These are phyloP conservation scores for Nicotiana knightiana DNA, from an alignment of 257 asterid species.

Conservation along the genomic window DNA sequence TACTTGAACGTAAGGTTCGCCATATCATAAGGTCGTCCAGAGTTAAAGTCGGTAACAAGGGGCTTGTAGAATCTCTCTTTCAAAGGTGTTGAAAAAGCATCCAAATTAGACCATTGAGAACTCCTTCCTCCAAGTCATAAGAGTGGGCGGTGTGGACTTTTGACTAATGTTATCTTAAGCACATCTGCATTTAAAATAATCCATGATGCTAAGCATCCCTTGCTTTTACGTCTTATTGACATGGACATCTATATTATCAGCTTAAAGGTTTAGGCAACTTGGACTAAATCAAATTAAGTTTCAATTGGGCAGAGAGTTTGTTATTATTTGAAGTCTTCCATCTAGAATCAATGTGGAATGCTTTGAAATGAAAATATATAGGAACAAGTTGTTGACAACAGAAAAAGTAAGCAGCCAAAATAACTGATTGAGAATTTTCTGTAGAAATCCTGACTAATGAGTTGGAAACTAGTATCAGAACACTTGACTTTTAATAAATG, in stretches of 20 bases:
- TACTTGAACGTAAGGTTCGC: too few relatives aligned
- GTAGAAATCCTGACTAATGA: neutral
- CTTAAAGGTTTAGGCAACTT: neutral
- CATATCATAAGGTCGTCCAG: too few relatives aligned
- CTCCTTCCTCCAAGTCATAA: neutral
- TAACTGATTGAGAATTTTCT: neutral
- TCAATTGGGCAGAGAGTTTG: neutral
- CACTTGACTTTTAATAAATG: slow-evolving; percentile 5
- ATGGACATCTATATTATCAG: neutral
- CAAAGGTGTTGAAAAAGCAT: neutral
- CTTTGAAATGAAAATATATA: neutral
- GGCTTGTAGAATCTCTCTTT: neutral
- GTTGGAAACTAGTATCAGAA: neutral
- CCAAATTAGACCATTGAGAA: neutral
- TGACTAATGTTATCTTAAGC: slow-evolving; percentile 1
- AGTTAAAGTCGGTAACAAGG: neutral
- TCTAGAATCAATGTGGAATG: neutral
- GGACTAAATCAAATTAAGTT: neutral
- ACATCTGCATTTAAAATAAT: neutral
- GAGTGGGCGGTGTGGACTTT: slow-evolving; percentile 9
- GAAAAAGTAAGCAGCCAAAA: neutral
- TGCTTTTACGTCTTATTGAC: slow-evolving; percentile 4
- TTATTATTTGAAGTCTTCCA: neutral
- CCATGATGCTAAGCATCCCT: neutral
- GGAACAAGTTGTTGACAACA: neutral